These are phyloP conservation scores for Curvularia hawaiiensis DNA, from an alignment of 2,329 filamentous ascomycete genomes.

Conservation along the genomic window DNA sequence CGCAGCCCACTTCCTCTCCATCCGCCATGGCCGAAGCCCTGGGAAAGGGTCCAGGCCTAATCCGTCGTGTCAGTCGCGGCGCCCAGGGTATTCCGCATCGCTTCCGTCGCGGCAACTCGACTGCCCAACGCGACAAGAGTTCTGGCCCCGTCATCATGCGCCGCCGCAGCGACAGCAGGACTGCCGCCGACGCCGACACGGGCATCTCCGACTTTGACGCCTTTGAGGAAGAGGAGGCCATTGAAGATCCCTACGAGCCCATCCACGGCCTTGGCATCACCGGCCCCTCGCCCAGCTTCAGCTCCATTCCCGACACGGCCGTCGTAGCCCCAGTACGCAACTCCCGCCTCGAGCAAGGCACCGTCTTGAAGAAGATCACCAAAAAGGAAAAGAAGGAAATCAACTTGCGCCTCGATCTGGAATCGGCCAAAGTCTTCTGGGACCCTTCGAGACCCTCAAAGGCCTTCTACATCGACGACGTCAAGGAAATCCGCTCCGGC, in stretches of 20 bases:
- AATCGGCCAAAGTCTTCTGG: constrained; percentile 88
- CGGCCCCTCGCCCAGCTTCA: constrained; percentile 34
- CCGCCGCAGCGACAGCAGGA: constrained; percentile 87
- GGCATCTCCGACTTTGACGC: constrained; percentile 58
- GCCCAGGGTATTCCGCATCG: constrained; percentile 72
- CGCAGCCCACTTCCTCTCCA: constrained; percentile 48
- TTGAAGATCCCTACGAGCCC: constrained; percentile 52
- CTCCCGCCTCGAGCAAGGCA: constrained; percentile 76
- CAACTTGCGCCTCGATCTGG: constrained; percentile 77
- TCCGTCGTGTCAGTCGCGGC: constrained; percentile 83
- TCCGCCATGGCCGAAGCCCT: constrained; percentile 68
- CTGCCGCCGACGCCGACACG: constrained; percentile 58
- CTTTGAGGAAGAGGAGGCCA: constrained; percentile 56
- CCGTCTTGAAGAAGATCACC: constrained; percentile 78
- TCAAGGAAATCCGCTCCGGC: constrained; percentile 85
- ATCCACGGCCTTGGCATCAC: constrained; percentile 52
- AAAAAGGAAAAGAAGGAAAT: constrained; percentile 79
- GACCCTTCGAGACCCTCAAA: constrained; percentile 79
- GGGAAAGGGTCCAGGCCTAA: constrained; percentile 69
- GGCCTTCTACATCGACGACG: constrained; percentile 91
- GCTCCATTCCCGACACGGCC: constrained; percentile 49
- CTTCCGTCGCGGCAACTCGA: constrained; percentile 77
- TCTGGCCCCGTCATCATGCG: constrained; percentile 88
- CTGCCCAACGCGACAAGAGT: constrained; percentile 79
- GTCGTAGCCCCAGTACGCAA: constrained; percentile 75